These are phyloP conservation scores for Irpex sp. DNA, from an alignment of 1,284 basidiomycete species.

Conservation along the genomic window DNA sequence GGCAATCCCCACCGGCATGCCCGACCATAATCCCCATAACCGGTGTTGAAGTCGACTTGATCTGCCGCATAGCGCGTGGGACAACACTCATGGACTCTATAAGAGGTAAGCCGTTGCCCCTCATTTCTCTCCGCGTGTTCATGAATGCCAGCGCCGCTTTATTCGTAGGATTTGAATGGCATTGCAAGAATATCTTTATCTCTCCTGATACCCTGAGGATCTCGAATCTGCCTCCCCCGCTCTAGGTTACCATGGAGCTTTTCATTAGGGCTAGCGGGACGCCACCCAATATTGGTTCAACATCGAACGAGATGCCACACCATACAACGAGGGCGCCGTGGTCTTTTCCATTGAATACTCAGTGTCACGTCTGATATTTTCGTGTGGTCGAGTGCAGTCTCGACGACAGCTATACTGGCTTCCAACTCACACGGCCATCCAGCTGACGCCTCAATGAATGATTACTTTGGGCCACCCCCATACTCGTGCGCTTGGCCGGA, in stretches of 20 bases:
- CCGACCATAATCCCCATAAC: too few species aligned
- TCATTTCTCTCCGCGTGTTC: constrained; percentile 3
- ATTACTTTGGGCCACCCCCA: background rate
- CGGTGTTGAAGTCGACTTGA: too few species aligned
- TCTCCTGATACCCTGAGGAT: constrained; percentile 15
- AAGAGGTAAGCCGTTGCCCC: constrained; percentile 34
- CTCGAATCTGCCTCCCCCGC: background rate
- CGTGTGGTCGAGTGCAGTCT: background rate
- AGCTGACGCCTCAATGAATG: background rate
- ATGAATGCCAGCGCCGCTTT: too few species aligned
- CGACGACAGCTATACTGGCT: background rate
- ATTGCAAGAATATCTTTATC: constrained; percentile 55
- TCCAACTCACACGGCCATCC: background rate
- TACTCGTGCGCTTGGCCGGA: too few species aligned
- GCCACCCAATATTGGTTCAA: background rate
- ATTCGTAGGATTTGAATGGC: constrained; percentile 54
- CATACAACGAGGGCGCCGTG: background rate
- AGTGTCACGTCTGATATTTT: background rate
- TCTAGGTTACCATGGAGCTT: background rate
- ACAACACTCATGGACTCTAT: too few species aligned
- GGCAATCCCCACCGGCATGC: too few species aligned
- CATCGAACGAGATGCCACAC: background rate
- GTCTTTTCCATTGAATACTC: background rate
- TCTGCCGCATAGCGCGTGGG: too few species aligned
- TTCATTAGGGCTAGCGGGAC: background rate